These are phyloP conservation scores for Kentomonas sorsogonicus DNA, from an alignment of 208 protist genomes.

Conservation along the genomic window DNA sequence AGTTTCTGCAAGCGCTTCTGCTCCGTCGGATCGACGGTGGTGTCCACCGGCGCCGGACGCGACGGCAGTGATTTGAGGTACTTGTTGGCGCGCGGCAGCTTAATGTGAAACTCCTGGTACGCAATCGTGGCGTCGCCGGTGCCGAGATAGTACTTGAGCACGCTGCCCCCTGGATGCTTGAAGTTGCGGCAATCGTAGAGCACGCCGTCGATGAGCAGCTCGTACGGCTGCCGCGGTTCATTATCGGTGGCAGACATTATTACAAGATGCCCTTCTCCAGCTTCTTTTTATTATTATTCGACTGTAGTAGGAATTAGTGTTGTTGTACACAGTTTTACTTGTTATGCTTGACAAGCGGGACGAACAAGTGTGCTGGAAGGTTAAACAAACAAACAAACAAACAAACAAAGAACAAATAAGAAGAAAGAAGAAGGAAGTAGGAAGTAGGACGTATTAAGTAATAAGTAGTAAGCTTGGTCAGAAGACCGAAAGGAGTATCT, in stretches of 20 bases:
- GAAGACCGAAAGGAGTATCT: too few relatives aligned
- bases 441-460: too few relatives aligned
- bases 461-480: too few relatives aligned
- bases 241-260: neutral
- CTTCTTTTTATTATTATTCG: neutral
- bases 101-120: constrained; percentile 64
- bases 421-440: constrained; percentile 1
- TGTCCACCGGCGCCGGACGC: constrained; percentile 27
- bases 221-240: constrained; percentile 31
- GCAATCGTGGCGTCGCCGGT: constrained; percentile 58
- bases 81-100: constrained; percentile 39
- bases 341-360: too few relatives aligned
- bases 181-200: constrained; percentile 68
- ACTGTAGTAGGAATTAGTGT: neutral
- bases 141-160: constrained; percentile 55
- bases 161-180: constrained; percentile 57
- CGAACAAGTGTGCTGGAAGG: too few relatives aligned
- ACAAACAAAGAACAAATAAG: neutral
- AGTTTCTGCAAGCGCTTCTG: constrained; percentile 46
- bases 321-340: neutral
- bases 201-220: constrained; percentile 53
- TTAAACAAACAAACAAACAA: neutral
- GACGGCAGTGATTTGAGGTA: constrained; percentile 41
- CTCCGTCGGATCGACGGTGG: constrained; percentile 21
- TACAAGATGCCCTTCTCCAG: neutral